phyloP scores from a whole-genome alignment of 305 asterid species.

The Solanum hybrid region DNA sequence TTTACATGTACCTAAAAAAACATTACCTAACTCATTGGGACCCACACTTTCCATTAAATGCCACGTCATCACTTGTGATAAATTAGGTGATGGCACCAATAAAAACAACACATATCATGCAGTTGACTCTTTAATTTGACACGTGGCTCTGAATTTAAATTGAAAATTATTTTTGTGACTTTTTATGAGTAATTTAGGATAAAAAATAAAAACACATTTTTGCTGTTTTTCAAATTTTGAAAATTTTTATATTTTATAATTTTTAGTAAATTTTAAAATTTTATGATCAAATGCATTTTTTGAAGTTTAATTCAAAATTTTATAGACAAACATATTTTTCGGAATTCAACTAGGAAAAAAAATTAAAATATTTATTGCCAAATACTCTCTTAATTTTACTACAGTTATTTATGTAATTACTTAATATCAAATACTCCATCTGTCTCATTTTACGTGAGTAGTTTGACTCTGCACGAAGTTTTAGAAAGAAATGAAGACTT shows the following conservation, averaged over 20 bases:
- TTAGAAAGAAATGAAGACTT: too few species aligned
- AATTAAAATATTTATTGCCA: too few species aligned
- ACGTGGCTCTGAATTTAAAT: background rate
- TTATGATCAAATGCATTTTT: background rate
- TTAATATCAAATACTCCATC: too few species aligned
- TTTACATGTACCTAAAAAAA: background rate
- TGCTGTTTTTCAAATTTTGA: too few species aligned
- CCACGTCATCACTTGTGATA: background rate
- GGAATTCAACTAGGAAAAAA: background rate
- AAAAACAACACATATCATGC: background rate
- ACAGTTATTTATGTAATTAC: background rate
- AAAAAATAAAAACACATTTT: too few species aligned
- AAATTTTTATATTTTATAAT: too few species aligned
- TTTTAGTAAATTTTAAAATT: too few species aligned
- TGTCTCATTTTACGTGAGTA: too few species aligned
- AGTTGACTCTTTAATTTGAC: background rate
- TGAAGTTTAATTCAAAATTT: too few species aligned
- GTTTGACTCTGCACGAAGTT: too few species aligned
- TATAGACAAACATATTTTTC: background rate
- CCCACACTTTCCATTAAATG: background rate
- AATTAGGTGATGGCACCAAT: background rate
- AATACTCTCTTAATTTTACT: background rate
- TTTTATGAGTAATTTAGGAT: background rate
- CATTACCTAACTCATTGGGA: background rate
- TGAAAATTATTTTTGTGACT: background rate